Percentiles rank a stretch among this genome's conserved stretches.
Evolutionary conservation across 345 rosid genomes (phyloP).

Genomic region (Excoecaria cochinchinensis): DNA sequence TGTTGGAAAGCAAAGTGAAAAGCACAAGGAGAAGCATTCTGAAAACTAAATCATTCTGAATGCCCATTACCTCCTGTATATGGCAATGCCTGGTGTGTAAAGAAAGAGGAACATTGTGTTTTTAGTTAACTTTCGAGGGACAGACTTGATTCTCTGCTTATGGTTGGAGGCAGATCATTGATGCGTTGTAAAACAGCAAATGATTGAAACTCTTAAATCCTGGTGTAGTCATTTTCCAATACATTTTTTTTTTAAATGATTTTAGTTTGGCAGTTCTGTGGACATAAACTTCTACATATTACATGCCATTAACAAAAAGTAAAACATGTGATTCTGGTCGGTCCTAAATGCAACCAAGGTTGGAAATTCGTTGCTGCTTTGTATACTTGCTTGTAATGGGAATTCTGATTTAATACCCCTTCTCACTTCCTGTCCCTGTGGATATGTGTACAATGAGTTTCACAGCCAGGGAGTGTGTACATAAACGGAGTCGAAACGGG

Average conservation of each 20-base stretch:
- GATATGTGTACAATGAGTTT: too few relatives aligned
- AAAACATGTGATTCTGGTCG: too few relatives aligned
- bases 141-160: conserved; percentile 5
- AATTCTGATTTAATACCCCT: too few relatives aligned
- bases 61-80: conserved; percentile 29
- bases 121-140: conserved; percentile 6
- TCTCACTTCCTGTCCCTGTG: too few relatives aligned
- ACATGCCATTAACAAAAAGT: not conserved
- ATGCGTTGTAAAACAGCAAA: not conserved
- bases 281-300: not conserved
- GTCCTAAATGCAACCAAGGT: too few relatives aligned
- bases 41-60: conserved; percentile 19
- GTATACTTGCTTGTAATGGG: too few relatives aligned
- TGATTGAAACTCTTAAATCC: not conserved
- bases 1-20: conserved; percentile 22
- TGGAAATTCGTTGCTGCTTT: too few relatives aligned
- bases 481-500: too few relatives aligned
- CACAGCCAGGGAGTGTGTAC: too few relatives aligned
- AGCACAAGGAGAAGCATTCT: conserved; percentile 23
- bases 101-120: conserved; percentile 24
- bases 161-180: not conserved
- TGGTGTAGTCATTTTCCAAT: not conserved
- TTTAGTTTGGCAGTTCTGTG: conserved; percentile 2
- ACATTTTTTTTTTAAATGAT: not conserved
- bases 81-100: conserved; percentile 32